Base-by-base conservation (phyloP, 768 basidiomycete genomes). In the Lyophyllum shimeji region DNA sequence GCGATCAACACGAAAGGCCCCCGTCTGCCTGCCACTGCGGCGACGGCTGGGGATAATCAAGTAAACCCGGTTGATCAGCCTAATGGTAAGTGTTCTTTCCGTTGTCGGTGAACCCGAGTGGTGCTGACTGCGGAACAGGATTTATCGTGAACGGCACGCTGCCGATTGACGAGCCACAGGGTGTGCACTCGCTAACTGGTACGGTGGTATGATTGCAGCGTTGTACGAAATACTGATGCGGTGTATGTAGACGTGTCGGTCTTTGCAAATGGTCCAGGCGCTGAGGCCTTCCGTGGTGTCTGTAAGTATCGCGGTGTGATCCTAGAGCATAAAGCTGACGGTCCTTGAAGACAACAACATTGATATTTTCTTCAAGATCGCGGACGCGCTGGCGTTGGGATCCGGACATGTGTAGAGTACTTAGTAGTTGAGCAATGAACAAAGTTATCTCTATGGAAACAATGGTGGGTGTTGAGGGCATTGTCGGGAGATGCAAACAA, bases 201-300 rank as follows among this genome's bases (percentile, higher is more conserved):
- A 40, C 25, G 63, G 63, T 24, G 1, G 34, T 50, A 12, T 17
- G 13, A 34, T 40, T n/a, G 21, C 29, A 15, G 15, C 49, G 13
- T 25, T 46, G 46, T 24, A 20, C 23, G 2, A 17, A n/a, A 31
- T 55, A 20, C 27, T 61, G 24, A 33, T 45, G n/a, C n/a, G 43
- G 21, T 12, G n/a, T 43, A 45, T 45, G 47, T 57, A 70, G 76
- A 77, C 55, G 76, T 77, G 3, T 75, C 77, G 46, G 74, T 78
- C 29, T 78, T 76, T 59, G 74, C 76, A 2, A 77, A 69, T 55
- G 76, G 76, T 6, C 76, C 76, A 53, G 76, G 75, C 13, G 64
- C 72, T 27, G 72, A 74, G 27, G 65, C 67, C 7, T 77, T 78
- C 73, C 67, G 74, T 33, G 76, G 77, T 29, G 72, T 74, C 50